Evolutionary conservation across 306 rosid species (phyloP), one percentile per base, ranked within the genome.

Genomic region (Sechiopsis laciniata): DNA sequence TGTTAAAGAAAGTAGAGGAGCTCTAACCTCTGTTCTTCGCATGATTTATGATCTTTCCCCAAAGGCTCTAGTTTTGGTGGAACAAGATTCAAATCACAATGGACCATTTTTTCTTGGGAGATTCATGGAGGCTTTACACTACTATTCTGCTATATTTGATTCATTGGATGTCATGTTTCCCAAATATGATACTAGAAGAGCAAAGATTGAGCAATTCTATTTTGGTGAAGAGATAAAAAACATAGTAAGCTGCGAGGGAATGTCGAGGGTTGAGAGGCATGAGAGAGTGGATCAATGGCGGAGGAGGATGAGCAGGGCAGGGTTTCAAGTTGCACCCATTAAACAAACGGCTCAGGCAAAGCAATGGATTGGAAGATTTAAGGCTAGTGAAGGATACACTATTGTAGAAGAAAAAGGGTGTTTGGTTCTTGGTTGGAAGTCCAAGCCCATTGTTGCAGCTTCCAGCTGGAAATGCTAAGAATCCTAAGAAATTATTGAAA

Each of bases 41-140:
- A 87, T 85, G 87, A 72, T 93, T 37, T 87, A 90, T 10, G 84
- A 84, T 22, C 89, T 93, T 7, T 83, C 85, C 0, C 96, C 96
- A 0, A 90, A 87, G 65, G 78, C 84, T 5, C 64, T 93, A 16
- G 88, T 89, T 22, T 81, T 93, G 72, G 88, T 86, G 8, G 97
- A 93, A 80, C 98, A 90, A 56, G 98, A 90, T 12, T 90, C 96
- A 0, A 86, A 91, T 81, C 98, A 93, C 59, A 88, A 93, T 70
- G 98, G 96, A n/a, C 98, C 98, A 0, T 93, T 93, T 75, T 93
- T 93, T 24, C 89, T 93, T 0, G 97, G 97, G 61, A 88, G 97
- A 76, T 93, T 93, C 71, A 93, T 90, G 98, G 97, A 93, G 10
- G 88, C 97, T 40, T 12, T 93, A 75, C 91, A 90, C 11, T 90